Evolutionary conservation across 768 basidiomycete genomes (phyloP).

Genomic region (Melanogaster broomeanus): DNA sequence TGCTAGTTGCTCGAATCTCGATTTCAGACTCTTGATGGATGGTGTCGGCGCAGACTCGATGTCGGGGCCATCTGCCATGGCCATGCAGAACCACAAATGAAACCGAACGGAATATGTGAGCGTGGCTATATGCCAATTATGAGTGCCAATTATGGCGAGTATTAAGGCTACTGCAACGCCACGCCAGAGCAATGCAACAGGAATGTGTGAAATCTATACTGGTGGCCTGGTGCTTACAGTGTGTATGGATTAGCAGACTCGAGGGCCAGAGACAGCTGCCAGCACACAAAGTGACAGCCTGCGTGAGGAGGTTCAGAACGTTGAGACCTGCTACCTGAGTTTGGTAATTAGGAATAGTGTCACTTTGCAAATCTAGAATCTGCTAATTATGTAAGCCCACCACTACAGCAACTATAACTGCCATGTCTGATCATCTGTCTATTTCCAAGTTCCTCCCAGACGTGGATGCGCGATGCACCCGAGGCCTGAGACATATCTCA

Average conservation of each 20-base stretch:
- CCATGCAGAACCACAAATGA: not conserved
- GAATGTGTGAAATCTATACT: too few relatives aligned
- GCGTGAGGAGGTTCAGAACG: not conserved
- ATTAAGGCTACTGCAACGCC: not conserved
- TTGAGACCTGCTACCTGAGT: conserved; percentile 5
- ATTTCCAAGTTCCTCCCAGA: too few relatives aligned
- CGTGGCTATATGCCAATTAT: conserved; percentile 4
- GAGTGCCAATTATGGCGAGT: not conserved
- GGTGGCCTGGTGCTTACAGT: too few relatives aligned
- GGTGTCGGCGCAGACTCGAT: conserved; percentile 58
- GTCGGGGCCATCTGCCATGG: conserved; percentile 22
- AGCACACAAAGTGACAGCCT: too few relatives aligned
- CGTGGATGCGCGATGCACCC: too few relatives aligned
- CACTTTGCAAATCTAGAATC: not conserved
- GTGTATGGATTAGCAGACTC: too few relatives aligned
- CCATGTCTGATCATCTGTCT: too few relatives aligned
- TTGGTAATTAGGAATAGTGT: conserved; percentile 14
- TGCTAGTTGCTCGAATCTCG: conserved; percentile 71
- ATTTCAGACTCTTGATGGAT: conserved; percentile 69
- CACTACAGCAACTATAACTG: too few relatives aligned
- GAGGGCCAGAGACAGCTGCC: not conserved
- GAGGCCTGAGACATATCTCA: too few relatives aligned
- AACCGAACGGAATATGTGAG: conserved; percentile 5
- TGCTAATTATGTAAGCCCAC: too few relatives aligned
- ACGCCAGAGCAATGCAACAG: too few relatives aligned